Evolutionary conservation across 2,329 filamentous ascomycete genomes (phyloP).

Genomic region (Fusarium verticillioides): DNA sequence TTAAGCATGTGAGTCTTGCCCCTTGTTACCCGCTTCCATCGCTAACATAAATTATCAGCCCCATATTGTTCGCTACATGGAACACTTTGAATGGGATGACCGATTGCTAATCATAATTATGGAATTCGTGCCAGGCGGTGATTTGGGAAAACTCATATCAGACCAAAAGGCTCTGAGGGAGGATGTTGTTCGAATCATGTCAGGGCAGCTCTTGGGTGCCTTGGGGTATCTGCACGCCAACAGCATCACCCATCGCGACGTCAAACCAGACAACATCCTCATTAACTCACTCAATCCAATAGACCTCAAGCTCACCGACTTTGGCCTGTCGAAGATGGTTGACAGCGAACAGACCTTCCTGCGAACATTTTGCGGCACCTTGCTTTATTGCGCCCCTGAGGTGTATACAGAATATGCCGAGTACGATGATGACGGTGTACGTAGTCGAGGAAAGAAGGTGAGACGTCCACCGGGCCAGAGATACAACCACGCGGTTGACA

Average conservation of each 20-base stretch:
- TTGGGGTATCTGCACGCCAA: slow-evolving; percentile 86
- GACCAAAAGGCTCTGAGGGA: slow-evolving; percentile 74
- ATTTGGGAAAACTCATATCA: slow-evolving; percentile 79
- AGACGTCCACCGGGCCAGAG: slow-evolving; percentile 69
- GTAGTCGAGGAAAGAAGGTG: slow-evolving; percentile 71
- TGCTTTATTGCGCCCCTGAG: slow-evolving; percentile 96
- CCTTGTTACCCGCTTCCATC: background rate
- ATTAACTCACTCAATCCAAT: slow-evolving; percentile 79
- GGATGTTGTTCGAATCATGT: slow-evolving; percentile 74
- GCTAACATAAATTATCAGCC: slow-evolving; percentile 58
- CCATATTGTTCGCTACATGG: slow-evolving; percentile 92
- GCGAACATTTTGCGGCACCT: slow-evolving; percentile 94
- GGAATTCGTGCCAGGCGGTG: slow-evolving; percentile 87
- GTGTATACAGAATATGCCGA: slow-evolving; percentile 82
- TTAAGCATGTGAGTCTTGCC: slow-evolving; percentile 76
- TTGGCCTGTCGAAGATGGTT: slow-evolving; percentile 94
- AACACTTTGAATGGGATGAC: slow-evolving; percentile 84
- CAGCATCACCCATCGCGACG: slow-evolving; percentile 96
- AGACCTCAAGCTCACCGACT: slow-evolving; percentile 91
- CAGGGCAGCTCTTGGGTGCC: slow-evolving; percentile 81
- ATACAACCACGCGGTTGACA: slow-evolving; percentile 92
- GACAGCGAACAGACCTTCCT: slow-evolving; percentile 91
- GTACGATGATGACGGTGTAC: slow-evolving; percentile 76
- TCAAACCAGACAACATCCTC: slow-evolving; percentile 98
- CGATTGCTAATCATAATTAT: slow-evolving; percentile 96